Percentiles rank a stretch among this genome's conserved stretches.
Conservation (phyloP, 495 filamentous ascomycete species). For the Aspergillus sclerotioniger region DNA sequence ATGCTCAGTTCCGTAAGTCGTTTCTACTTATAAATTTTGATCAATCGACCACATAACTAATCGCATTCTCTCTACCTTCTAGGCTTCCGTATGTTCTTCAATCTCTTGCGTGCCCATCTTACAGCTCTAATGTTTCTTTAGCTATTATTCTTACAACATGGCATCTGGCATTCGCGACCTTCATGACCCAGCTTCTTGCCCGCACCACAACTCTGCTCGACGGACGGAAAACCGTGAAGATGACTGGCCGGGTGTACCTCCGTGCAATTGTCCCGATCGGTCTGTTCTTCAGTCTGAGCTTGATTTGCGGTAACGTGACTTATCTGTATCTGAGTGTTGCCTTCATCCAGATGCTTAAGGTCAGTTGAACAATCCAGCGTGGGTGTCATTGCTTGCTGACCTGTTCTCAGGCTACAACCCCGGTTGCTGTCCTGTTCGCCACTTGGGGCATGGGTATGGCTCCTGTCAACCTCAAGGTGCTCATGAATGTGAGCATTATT, state of each 20-base stretch:
- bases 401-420: constrained; percentile 71
- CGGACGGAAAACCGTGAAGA: constrained; percentile 85
- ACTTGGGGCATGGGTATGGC: constrained; percentile 81
- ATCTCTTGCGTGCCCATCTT: constrained; percentile 11
- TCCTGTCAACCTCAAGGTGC: constrained; percentile 71
- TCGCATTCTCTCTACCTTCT: constrained; percentile 5
- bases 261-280: constrained; percentile 92
- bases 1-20: constrained; percentile 75
- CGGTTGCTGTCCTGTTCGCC: constrained; percentile 81
- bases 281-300: constrained; percentile 85
- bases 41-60: neutral
- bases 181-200: constrained; percentile 88
- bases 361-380: constrained; percentile 28
- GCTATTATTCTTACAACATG: constrained; percentile 85
- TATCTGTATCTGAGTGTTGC: constrained; percentile 90
- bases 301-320: constrained; percentile 92
- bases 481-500: constrained; percentile 84
- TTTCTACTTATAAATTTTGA: neutral
- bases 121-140: constrained; percentile 17
- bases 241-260: constrained; percentile 88
- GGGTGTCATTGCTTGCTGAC: constrained; percentile 3
- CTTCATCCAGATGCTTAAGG: constrained; percentile 99
- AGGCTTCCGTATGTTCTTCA: constrained; percentile 41
- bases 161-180: constrained; percentile 83
- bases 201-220: constrained; percentile 82